Evolutionary conservation across 306 rosid species (phyloP), one percentile per base, ranked within the genome.

Genomic region (Medicago lupulina): DNA sequence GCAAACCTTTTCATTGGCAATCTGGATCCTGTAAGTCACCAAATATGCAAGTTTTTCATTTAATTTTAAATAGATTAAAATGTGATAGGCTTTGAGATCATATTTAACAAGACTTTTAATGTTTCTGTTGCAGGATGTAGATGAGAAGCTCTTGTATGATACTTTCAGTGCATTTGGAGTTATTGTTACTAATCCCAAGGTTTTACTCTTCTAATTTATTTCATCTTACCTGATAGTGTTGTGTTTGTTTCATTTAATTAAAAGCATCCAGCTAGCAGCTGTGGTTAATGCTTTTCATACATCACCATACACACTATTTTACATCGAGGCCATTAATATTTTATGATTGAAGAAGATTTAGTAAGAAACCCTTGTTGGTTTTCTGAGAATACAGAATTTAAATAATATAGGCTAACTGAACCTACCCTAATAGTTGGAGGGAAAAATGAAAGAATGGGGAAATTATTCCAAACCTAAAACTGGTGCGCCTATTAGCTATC

Each of bases 121-220:
- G 66, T 57, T 74, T 57, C 73, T 68, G 63, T 78, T 74, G 85
- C 88, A 95, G 99, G 99, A 95, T 87, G 97, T 96, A 18, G 99
- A 96, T 77, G 99, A 96, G 87, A 96, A 92, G 87, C 99, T 92
- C 75, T 87, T 92, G 61, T 89, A 92, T 15, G 99, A 96, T 77
- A 96, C 98, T 39, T 96, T 96, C 88, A 96, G 99, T 89, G 99
- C 98, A 69, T 96, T 96, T 86, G 98, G 98, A 74, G 98, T 90
- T 81, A 96, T 96, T 80, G 99, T 92, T 75, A 87, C 99, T 34
- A 92, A 96, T 81, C 99, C 99, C 5, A 92, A 96, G 99, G 99
- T 96, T 73, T 17, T 67, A 2, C 19, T 50, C 75, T 67, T 55
- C 49, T 8, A 54, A 67, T 80, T 23, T 79, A 70, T 58, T 67